Evolutionary conservation across 768 basidiomycete species (phyloP), one percentile per base, ranked within the genome.

Genomic region (Pholiota conissans): DNA sequence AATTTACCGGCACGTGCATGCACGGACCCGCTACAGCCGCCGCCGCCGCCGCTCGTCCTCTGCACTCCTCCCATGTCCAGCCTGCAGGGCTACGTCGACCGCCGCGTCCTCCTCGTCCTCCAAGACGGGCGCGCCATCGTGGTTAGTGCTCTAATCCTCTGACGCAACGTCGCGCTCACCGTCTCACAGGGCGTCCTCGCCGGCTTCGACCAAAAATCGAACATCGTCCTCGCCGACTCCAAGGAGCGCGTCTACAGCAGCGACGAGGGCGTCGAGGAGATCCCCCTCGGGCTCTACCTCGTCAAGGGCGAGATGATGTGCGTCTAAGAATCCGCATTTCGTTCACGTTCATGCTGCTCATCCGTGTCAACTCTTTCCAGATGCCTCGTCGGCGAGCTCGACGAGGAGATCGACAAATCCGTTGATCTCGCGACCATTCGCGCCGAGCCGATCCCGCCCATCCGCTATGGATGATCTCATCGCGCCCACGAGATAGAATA

Each of bases 301-400:
- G 94, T 99, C 69, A 95, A 98, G 67, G 97, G 97, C 2, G 97
- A 99, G 70, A 95, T 95, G 82, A 95, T 96, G 97, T 98, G 66
- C 72, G 93, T 85, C 27, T 40, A 46, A n/a, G n/a, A n/a, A n/a
- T 35, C 20, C 6, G 16, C 49, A 28, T 14, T 39, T 20, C 49
- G 40, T 39, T 26, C 28, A 46, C 58, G 35, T 63, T 29, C 54
- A 37, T 45, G 5, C 35, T 35, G 10, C 55, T 60, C 22, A 61
- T 52, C 26, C 46, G 20, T 62, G 32, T 39, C 59, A 7, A 3
- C 29, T 22, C 40, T n/a, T 60, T 55, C 56, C 26, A 73, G 91
- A 50, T 86, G 86, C 34, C 80, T 93, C 62, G 90, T 93, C 54
- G 91, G 90, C 40, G 93, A 95, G 73, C 74, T 93, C 53, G 96